Conservation (phyloP, 331 rosid species). For the Phaseolus coccineus region DNA sequence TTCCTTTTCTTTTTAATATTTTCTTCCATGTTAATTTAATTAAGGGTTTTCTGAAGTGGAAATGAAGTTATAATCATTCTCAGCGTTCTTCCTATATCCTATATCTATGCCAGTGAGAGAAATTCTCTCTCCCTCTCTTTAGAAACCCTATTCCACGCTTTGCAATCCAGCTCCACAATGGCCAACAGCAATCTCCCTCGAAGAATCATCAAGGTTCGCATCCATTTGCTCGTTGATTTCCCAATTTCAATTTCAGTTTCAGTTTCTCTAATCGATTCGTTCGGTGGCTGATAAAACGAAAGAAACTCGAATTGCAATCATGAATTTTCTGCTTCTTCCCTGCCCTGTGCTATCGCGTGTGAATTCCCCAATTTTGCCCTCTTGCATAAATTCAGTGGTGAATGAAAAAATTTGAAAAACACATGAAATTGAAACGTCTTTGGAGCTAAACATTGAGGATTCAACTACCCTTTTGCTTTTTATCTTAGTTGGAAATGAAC, state of each 20-base stretch:
- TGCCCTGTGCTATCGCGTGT: not conserved
- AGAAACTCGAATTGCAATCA: slow-evolving; percentile 11
- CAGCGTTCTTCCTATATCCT: not conserved
- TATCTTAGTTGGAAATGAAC: slow-evolving; percentile 26
- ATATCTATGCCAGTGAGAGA: slow-evolving; percentile 31
- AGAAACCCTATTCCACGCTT: slow-evolving; percentile 62
- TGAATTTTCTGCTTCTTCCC: not conserved
- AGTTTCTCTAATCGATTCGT: slow-evolving; percentile 50
- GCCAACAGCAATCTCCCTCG: slow-evolving; percentile 96
- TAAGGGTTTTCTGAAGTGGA: not conserved
- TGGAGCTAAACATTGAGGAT: slow-evolving; percentile 14
- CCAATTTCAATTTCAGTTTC: slow-evolving; percentile 45
- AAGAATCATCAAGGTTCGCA: slow-evolving; percentile 86
- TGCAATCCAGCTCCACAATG: slow-evolving; percentile 68
- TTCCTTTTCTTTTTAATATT: too few relatives aligned
- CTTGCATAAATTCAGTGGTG: slow-evolving; percentile 8
- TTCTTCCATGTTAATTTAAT: too few relatives aligned
- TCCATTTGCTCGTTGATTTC: slow-evolving; percentile 33
- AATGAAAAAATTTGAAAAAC: not conserved
- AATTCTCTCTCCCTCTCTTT: slow-evolving; percentile 26
- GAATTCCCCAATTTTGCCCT: not conserved
- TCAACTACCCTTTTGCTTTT: slow-evolving; percentile 17
- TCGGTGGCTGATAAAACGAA: slow-evolving; percentile 28
- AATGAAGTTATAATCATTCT: not conserved
- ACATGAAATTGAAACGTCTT: not conserved